These are phyloP conservation scores for Cucurbitaria berberidis DNA, from an alignment of 2,329 filamentous ascomycete genomes.

Conservation along the genomic window DNA sequence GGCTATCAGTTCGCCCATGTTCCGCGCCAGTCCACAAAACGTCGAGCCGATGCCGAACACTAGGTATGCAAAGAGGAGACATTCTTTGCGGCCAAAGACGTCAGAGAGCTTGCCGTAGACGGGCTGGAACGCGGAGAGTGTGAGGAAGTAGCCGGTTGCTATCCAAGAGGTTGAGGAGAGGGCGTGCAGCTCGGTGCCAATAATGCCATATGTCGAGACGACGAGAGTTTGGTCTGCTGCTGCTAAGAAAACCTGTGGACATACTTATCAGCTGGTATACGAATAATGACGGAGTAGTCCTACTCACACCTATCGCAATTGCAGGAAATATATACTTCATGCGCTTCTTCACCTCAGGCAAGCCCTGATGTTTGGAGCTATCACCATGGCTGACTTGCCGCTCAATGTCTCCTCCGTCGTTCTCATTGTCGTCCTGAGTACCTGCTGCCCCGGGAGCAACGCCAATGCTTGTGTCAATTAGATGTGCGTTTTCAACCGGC, in stretches of 20 bases:
- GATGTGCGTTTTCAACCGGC: constrained; percentile 11
- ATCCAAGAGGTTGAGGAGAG: constrained; percentile 80
- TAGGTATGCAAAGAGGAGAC: constrained; percentile 67
- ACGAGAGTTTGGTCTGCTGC: constrained; percentile 79
- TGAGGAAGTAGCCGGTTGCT: constrained; percentile 72
- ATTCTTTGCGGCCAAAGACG: constrained; percentile 72
- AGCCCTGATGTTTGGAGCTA: constrained; percentile 50
- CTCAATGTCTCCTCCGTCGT: constrained; percentile 44
- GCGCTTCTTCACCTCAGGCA: constrained; percentile 57
- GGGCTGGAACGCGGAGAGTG: constrained; percentile 76
- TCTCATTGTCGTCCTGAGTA: constrained; percentile 11
- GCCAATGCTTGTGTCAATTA: constrained; percentile 32
- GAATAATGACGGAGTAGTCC: neutral
- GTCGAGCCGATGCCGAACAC: constrained; percentile 71
- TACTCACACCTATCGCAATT: constrained; percentile 65
- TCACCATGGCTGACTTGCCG: constrained; percentile 42
- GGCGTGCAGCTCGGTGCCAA: constrained; percentile 76
- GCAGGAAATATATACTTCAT: constrained; percentile 67
- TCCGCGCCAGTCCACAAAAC: constrained; percentile 66
- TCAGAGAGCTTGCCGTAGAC: constrained; percentile 74
- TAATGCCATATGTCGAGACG: constrained; percentile 77
- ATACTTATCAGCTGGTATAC: neutral
- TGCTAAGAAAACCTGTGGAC: constrained; percentile 68
- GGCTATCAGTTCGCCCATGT: constrained; percentile 69
- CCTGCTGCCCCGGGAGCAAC: constrained; percentile 32